Conservation (phyloP, 768 basidiomycete species). For the Termitomyces eurrhizus region DNA sequence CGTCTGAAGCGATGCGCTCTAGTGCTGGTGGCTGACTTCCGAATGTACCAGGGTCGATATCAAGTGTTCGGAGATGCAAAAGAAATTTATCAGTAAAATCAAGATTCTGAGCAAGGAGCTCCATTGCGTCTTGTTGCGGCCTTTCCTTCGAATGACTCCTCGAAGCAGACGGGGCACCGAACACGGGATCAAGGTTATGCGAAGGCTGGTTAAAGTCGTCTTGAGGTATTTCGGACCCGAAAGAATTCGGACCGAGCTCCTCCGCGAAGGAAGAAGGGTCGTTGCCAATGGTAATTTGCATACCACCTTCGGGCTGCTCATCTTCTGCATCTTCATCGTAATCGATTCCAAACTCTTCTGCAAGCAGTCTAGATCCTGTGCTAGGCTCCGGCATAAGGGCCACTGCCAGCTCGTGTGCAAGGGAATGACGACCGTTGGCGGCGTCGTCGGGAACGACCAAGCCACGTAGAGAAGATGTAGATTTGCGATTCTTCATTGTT, state of each 20-base stretch:
- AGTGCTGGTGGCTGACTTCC: conserved; percentile 41
- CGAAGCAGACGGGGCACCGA: conserved; percentile 34
- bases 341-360: conserved; percentile 88
- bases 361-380: conserved; percentile 69
- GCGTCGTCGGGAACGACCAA: conserved; percentile 37
- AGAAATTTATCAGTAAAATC: conserved; percentile 78
- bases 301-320: conserved; percentile 31
- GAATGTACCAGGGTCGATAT: conserved; percentile 42
- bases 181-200: conserved; percentile 41
- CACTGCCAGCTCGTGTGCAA: conserved; percentile 84
- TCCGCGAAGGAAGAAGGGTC: conserved; percentile 39
- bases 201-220: conserved; percentile 25
- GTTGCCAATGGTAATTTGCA: conserved; percentile 25
- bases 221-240: conserved; percentile 21
- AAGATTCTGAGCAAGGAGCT: conserved; percentile 67
- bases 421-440: conserved; percentile 54
- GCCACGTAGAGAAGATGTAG: conserved; percentile 47
- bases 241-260: conserved; percentile 33
- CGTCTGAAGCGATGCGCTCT: conserved; percentile 69
- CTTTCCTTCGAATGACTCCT: conserved; percentile 24
- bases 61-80: conserved; percentile 63
- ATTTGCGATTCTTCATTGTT: conserved; percentile 37
- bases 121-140: conserved; percentile 59
- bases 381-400: conserved; percentile 87
- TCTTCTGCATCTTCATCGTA: conserved; percentile 87